These are phyloP conservation scores for Kwoniella dendrophila DNA, from an alignment of 768 basidiomycete species.

Conservation along the genomic window DNA sequence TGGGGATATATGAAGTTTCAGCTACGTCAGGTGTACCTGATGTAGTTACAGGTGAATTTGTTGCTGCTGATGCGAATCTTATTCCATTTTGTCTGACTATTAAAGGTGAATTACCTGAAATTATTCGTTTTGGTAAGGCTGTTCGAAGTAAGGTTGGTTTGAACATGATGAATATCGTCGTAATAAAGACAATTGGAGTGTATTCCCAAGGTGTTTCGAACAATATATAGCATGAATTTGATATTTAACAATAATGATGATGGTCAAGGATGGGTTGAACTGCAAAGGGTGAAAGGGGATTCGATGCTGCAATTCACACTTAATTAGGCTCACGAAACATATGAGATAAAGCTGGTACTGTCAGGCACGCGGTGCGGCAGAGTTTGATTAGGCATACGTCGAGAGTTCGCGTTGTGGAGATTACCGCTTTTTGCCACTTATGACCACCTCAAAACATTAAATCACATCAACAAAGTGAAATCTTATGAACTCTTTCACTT, in stretches of 20 bases:
- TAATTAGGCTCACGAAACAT: not conserved
- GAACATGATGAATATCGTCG: constrained; percentile 12
- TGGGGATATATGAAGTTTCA: constrained; percentile 20
- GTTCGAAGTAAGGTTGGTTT: constrained; percentile 17
- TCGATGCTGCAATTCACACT: not conserved
- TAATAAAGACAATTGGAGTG: not conserved
- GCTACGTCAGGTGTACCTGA: constrained; percentile 29
- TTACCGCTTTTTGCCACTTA: constrained; percentile 9
- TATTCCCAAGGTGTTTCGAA: not conserved
- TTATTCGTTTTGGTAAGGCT: constrained; percentile 13
- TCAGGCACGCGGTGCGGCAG: too few relatives aligned
- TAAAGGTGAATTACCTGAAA: not conserved
- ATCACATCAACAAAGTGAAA: not conserved
- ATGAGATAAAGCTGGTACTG: not conserved
- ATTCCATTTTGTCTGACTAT: not conserved
- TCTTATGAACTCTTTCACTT: too few relatives aligned
- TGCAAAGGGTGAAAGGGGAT: constrained; percentile 13
- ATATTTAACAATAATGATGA: not conserved
- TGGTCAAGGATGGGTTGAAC: not conserved
- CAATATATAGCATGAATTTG: too few relatives aligned
- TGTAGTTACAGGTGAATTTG: constrained; percentile 27
- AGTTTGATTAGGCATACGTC: not conserved
- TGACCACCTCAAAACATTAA: not conserved
- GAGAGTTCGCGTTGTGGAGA: not conserved
- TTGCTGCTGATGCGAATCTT: constrained; percentile 17